Conservation (phyloP, 192 early-diverging fungal genomes). For the Gryganskiella cystojenkinii region DNA sequence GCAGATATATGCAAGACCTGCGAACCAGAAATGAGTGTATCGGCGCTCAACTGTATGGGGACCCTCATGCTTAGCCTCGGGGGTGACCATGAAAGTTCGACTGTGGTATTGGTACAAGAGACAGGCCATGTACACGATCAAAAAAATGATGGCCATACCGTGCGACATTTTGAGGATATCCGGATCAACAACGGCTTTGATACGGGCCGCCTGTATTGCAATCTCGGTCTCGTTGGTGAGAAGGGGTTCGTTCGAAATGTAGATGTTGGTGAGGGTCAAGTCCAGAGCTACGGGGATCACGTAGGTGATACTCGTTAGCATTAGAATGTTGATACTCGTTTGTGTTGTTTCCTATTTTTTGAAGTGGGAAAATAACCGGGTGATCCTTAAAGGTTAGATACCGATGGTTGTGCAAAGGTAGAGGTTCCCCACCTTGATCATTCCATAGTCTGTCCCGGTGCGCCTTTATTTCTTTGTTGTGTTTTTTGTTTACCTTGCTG, state of each 20-base stretch:
- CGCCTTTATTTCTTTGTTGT: too few species aligned
- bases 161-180: constrained; percentile 33
- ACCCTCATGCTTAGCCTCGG: constrained; percentile 74
- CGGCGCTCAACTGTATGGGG: constrained; percentile 82
- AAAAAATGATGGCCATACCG: constrained; percentile 30
- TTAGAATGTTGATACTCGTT: constrained; percentile 37
- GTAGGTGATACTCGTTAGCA: constrained; percentile 29
- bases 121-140: constrained; percentile 23
- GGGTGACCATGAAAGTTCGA: constrained; percentile 63
- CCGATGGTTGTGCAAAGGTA: too few species aligned
- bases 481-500: too few species aligned
- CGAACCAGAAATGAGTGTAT: constrained; percentile 48
- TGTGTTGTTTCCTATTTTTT: constrained; percentile 27
- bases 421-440: too few species aligned
- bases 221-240: not conserved
- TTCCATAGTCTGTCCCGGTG: too few species aligned
- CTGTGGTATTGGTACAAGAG: constrained; percentile 27
- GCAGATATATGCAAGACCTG: constrained; percentile 59
- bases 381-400: too few species aligned
- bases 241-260: not conserved
- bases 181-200: constrained; percentile 8
- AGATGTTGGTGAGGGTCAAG: constrained; percentile 9
- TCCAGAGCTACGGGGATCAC: constrained; percentile 25
- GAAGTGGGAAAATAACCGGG: not conserved
- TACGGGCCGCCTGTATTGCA: not conserved